Evolutionary conservation across 2,329 filamentous ascomycete genomes (phyloP).

Genomic region (Botryotinia convoluta): DNA sequence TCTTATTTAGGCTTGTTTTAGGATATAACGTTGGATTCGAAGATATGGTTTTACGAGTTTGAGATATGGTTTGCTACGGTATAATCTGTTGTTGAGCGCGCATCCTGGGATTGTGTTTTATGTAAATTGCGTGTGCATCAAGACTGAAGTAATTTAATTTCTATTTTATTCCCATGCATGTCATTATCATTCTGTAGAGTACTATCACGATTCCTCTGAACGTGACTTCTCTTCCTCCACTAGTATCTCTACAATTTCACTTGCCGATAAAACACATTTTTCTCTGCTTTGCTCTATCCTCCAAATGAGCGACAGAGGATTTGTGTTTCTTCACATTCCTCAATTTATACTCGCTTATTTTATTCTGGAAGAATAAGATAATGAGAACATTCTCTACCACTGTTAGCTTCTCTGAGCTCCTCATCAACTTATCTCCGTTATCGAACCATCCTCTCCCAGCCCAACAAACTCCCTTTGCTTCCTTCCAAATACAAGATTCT

Average conservation of each 20-base stretch:
- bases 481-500: too few species aligned
- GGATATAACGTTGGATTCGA: neutral
- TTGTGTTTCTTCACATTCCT: too few species aligned
- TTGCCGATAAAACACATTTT: neutral
- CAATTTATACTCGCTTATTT: neutral
- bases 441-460: too few species aligned
- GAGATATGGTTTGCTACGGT: neutral
- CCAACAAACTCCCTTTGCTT: too few species aligned
- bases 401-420: neutral
- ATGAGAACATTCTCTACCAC: too few species aligned
- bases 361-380: too few species aligned
- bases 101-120: fast-evolving
- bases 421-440: neutral
- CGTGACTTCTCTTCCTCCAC: neutral
- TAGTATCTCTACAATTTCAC: neutral
- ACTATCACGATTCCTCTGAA: fast-evolving
- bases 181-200: neutral
- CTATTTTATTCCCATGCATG: neutral
- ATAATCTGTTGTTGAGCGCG: neutral
- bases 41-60: neutral
- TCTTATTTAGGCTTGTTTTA: neutral
- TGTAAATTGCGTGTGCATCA: neutral
- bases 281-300: neutral
- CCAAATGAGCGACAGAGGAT: too few species aligned
- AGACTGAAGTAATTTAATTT: too few species aligned